phyloP scores from a whole-genome alignment of 805 yeast species.

The Pichia sporocuriosa region DNA sequence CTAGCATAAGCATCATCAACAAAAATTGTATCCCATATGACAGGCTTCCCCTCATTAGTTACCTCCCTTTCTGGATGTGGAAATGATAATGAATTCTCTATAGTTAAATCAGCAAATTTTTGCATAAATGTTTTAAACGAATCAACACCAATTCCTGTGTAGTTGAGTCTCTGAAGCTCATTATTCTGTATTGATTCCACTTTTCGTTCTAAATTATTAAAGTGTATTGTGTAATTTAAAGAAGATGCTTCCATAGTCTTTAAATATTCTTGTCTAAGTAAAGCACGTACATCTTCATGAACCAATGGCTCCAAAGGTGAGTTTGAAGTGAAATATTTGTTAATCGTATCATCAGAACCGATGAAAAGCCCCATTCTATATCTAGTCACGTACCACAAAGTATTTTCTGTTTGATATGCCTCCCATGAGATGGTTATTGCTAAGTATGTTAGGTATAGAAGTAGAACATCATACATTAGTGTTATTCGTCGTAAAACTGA shows the following conservation, averaged over 20 bases:
- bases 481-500: background rate
- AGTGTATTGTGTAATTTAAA: slow-evolving; percentile 6
- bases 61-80: slow-evolving; percentile 18
- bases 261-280: slow-evolving; percentile 11
- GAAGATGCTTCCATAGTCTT: slow-evolving; percentile 9
- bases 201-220: background rate
- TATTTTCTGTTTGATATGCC: background rate
- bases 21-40: slow-evolving; percentile 19
- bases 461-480: background rate
- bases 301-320: background rate
- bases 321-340: background rate
- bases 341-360: background rate
- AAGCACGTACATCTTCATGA: slow-evolving; percentile 7
- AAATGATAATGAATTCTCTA: slow-evolving; percentile 8
- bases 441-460: slow-evolving; percentile 1
- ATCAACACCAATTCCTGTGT: background rate
- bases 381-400: slow-evolving; percentile 12
- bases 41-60: slow-evolving; percentile 18
- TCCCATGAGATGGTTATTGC: background rate
- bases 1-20: slow-evolving; percentile 16
- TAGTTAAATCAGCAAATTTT: slow-evolving; percentile 11
- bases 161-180: background rate
- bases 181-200: background rate
- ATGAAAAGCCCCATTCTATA: background rate
- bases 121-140: slow-evolving; percentile 11